Evolutionary conservation across 768 basidiomycete species (phyloP).

Genomic region (Macrolepiota fuliginosa): DNA sequence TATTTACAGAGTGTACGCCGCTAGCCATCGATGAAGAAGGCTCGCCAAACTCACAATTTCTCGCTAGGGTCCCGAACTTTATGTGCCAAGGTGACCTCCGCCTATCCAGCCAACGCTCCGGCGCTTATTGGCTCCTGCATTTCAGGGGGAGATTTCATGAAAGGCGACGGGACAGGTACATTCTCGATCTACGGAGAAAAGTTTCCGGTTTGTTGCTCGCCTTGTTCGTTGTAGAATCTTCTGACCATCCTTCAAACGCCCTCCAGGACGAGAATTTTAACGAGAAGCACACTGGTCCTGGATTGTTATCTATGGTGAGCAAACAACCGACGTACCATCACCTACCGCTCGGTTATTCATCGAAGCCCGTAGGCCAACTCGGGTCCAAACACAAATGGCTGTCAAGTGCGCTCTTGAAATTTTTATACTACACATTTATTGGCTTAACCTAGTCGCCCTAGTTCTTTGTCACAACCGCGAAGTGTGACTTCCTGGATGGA

Average conservation of each 20-base stretch:
- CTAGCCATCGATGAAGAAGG: slow-evolving; percentile 4
- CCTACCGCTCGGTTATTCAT: neutral
- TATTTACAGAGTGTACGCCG: slow-evolving; percentile 63
- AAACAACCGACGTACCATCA: neutral
- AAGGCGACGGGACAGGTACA: slow-evolving; percentile 91
- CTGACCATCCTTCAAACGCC: neutral
- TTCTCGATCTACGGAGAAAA: slow-evolving; percentile 98
- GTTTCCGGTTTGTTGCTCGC: slow-evolving; percentile 62
- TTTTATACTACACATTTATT: neutral
- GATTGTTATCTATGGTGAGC: slow-evolving; percentile 86
- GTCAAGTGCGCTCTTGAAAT: slow-evolving; percentile 50
- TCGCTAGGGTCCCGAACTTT: slow-evolving; percentile 79
- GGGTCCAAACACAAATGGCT: slow-evolving; percentile 91
- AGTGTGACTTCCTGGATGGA: slow-evolving; percentile 93
- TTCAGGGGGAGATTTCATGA: slow-evolving; percentile 89
- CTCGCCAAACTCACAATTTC: slow-evolving; percentile 12
- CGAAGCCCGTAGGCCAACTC: slow-evolving; percentile 75
- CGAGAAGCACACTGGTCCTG: slow-evolving; percentile 84
- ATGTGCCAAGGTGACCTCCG: slow-evolving; percentile 83
- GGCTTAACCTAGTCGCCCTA: slow-evolving; percentile 26
- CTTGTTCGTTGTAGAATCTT: neutral
- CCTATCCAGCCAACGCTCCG: neutral
- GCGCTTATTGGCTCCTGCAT: neutral
- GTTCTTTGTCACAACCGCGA: slow-evolving; percentile 97
- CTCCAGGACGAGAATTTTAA: slow-evolving; percentile 90